Evolutionary conservation across 1,139 yeast genomes (phyloP), one percentile per base, ranked within the genome.

Genomic region (Kurtzmaniella quercitrusa): DNA sequence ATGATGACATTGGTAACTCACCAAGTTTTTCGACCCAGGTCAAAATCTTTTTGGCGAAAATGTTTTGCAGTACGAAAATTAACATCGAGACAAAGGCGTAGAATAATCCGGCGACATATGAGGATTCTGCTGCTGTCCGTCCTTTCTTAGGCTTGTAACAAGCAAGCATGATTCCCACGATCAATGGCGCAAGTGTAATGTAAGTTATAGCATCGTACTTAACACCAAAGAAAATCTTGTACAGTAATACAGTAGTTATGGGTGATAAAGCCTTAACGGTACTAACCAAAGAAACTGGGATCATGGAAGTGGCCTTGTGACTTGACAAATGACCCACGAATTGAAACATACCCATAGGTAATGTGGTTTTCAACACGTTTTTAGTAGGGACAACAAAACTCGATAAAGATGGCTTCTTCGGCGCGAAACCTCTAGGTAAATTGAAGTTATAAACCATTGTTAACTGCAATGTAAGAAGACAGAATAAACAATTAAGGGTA

Each of bases 331-430:
- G 98, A 16, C 98, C 98, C 23, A 83, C 69, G 49, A 91, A 85
- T 66, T 91, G 98, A 64, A 91, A 91, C 45, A 82, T 68, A 2
- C 97, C 98, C 96, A 91, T 87, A 18, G 97, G 97, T 22, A 88
- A 76, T 0, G 95, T 87, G 28, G 93, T 80, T 43, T 69, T 59
- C 17, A 88, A 58, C 34, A 87, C 71, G 41, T 77, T 72, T 36
- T 54, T 47, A 3, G 80, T 71, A 8, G 94, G 87, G 11, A 68
- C 74, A 34, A 78, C 47, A 57, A 80, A 67, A 51, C 65, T 48
- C 55, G 62, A 34, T 17, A 53, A 30, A 30, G 55, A 53, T 14
- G 36, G 20, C 9, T 34, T 36, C 19, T 36, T 14, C 2, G 38
- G 38, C 6, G 38, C 38, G 16, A 36, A 36, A 3, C 38, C 38